Conservation (phyloP, 495 filamentous ascomycete genomes). For the Alectoria sarmentosa region DNA sequence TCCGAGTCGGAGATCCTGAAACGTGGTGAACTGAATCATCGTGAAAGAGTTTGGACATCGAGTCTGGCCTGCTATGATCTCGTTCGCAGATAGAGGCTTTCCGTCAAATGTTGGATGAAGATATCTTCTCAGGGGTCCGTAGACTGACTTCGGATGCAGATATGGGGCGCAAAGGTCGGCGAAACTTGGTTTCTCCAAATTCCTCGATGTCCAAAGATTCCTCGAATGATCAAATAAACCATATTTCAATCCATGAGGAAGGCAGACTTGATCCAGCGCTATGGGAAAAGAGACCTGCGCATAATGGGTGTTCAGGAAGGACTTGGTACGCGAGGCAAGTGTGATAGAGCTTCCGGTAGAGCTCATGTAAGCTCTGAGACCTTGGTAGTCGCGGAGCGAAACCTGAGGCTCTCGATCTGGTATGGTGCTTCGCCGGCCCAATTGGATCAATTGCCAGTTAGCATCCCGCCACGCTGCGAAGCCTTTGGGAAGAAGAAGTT, state of each 20-base stretch:
- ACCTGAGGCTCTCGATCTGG: slow-evolving; percentile 3
- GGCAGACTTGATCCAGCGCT: slow-evolving; percentile 25
- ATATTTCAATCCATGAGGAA: slow-evolving; percentile 29
- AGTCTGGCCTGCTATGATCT: slow-evolving; percentile 47
- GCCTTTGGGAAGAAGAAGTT: slow-evolving; percentile 34
- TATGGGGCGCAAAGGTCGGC: slow-evolving; percentile 26
- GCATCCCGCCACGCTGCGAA: slow-evolving; percentile 40
- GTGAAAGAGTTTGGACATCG: slow-evolving; percentile 41
- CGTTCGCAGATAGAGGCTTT: slow-evolving; percentile 45
- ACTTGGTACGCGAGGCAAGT: slow-evolving; percentile 36
- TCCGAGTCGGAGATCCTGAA: slow-evolving; percentile 42
- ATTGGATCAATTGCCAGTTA: slow-evolving; percentile 35
- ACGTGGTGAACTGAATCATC: slow-evolving; percentile 45
- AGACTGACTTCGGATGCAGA: slow-evolving; percentile 27
- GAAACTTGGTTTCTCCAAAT: slow-evolving; percentile 27
- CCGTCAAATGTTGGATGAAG: slow-evolving; percentile 20
- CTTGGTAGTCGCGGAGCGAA: not conserved
- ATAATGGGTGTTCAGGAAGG: slow-evolving; percentile 34
- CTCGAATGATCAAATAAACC: slow-evolving; percentile 28
- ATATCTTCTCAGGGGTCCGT: slow-evolving; percentile 22
- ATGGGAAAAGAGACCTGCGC: slow-evolving; percentile 27
- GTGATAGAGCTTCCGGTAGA: slow-evolving; percentile 23
- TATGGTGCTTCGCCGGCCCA: slow-evolving; percentile 1
- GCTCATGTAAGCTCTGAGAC: not conserved
- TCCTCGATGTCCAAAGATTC: slow-evolving; percentile 25